A percentile compares a stretch with the other conserved stretches of the same genome.
Conservation (phyloP, 495 filamentous ascomycete species). For the Tetracladium marchalianum region DNA sequence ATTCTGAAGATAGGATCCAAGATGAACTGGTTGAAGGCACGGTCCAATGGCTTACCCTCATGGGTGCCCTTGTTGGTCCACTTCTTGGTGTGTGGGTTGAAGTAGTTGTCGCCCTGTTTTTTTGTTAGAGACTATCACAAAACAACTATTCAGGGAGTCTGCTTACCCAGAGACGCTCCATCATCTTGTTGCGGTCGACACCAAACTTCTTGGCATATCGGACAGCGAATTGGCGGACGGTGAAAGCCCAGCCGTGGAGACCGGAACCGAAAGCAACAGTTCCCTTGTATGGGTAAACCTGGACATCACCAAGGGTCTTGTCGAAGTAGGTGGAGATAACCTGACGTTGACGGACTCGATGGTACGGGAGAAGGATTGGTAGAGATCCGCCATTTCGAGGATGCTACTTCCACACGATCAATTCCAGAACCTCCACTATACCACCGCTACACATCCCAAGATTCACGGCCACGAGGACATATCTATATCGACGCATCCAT, state of each 20-base stretch:
- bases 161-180: constrained; percentile 96
- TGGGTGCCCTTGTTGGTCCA: constrained; percentile 78
- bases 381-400: constrained; percentile 98
- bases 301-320: constrained; percentile 92
- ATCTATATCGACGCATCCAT: too few species aligned
- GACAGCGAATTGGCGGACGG: constrained; percentile 92
- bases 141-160: background rate
- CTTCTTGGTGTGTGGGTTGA: constrained; percentile 99
- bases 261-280: constrained; percentile 99
- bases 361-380: constrained; percentile 98
- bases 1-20: constrained; percentile 99
- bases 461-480: too few species aligned
- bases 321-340: constrained; percentile 98
- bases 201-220: constrained; percentile 99
- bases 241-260: constrained; percentile 99
- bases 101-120: constrained; percentile 83
- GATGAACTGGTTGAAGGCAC: constrained; percentile 98
- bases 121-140: constrained; percentile 17
- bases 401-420: too few species aligned
- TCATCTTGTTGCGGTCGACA: constrained; percentile 99
- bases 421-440: too few species aligned
- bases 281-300: constrained; percentile 93
- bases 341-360: constrained; percentile 99
- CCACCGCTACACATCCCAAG: too few species aligned
- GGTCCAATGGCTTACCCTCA: constrained; percentile 84